phyloP scores from a whole-genome alignment of 495 filamentous ascomycete genomes.

The Podospora tetraspora region DNA sequence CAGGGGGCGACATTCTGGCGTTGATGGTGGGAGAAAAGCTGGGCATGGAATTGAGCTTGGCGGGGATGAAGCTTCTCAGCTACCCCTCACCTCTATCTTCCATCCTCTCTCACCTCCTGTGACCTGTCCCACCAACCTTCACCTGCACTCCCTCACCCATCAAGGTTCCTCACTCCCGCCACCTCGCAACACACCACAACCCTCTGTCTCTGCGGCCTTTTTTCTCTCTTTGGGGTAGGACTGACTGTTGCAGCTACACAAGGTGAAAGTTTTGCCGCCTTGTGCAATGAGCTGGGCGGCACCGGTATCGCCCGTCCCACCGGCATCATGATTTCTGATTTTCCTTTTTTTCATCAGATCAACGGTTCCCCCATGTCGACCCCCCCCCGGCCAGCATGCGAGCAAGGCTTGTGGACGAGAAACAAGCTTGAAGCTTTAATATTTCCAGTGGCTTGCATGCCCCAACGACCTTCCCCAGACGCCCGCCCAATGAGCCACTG shows the following conservation, averaged over 20 bases:
- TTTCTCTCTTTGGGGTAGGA: neutral
- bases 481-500: neutral
- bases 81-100: neutral
- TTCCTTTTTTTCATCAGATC: neutral
- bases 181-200: neutral
- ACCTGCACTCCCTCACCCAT: neutral
- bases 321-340: neutral
- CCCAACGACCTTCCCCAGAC: neutral
- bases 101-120: neutral
- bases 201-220: neutral
- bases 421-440: neutral
- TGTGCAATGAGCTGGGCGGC: neutral
- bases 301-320: neutral
- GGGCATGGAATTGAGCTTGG: neutral
- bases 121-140: neutral
- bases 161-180: neutral
- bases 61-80: neutral
- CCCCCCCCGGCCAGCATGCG: too few species aligned
- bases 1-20: neutral
- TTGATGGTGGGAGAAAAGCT: neutral
- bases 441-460: neutral
- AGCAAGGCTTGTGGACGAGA: neutral
- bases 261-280: neutral
- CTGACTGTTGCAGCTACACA: neutral
- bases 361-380: neutral